Evolutionary conservation across 805 yeast genomes (phyloP), one percentile per base, ranked within the genome.

Genomic region (Zygoascus ofunaensis): DNA sequence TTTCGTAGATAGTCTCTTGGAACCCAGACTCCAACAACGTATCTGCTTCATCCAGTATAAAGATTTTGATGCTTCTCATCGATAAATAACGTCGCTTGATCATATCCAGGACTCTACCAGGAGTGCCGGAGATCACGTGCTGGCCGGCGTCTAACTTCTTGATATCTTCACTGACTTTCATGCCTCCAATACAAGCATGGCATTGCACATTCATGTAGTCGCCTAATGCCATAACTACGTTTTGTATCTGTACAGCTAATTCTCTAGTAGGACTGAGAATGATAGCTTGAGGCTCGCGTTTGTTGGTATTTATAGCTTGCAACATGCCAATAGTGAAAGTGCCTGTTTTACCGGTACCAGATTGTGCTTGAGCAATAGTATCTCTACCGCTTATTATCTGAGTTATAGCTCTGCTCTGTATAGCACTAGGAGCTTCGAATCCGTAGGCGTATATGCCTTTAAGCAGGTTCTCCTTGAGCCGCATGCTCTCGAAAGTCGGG

Each of bases 181-280:
- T 90, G 65, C 98, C 98, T 68, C 98, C 98, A 60, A 92, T 86
- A 69, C 95, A 90, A 44, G 97, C 96, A 65, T 92, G 97, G 59
- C 92, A 89, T 53, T 82, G 79, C 50, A 90, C 77, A 61, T 86
- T 81, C 82, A 92, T 79, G 74, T 84, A 86, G 67, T 79, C 79
- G 54, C 97, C 97, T 56, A 92, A 76, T 56, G 89, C 83, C 63
- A 80, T 73, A 43, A 90, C 86, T 56, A 92, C 98, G 64, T 81
- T 85, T 71, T 87, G 95, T 65, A 92, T 92, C 75, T 92, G 98
- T 56, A 80, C 73, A 41, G 97, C 97, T 66, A 92, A 77, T 74
- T 90, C 98, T 73, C 98, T 82, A 55, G 98, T 90, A 59, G 98
- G 97, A 46, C 96, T 90, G 56, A 90, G 76, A 55, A 92, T 87